Evolutionary conservation across 345 rosid genomes (phyloP).

Genomic region (Dipteronia dyeriana): DNA sequence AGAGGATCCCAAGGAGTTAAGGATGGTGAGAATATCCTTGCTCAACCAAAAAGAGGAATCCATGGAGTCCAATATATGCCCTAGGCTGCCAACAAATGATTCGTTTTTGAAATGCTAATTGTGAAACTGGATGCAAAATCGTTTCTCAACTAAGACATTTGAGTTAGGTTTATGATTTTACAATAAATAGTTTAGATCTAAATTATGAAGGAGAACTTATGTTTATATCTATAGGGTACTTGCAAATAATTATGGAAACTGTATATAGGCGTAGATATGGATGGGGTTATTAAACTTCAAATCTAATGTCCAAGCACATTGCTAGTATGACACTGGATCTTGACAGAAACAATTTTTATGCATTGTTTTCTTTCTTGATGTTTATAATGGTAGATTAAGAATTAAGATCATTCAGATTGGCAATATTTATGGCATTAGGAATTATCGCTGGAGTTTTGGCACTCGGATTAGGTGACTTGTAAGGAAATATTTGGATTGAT

Average conservation of each 20-base stretch:
- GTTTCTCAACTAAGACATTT: slow-evolving; percentile 10
- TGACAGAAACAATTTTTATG: too few relatives aligned
- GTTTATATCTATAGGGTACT: slow-evolving; percentile 17
- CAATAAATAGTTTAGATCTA: slow-evolving; percentile 15
- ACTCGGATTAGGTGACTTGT: neutral
- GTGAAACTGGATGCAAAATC: slow-evolving; percentile 11
- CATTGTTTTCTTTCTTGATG: neutral
- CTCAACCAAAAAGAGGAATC: neutral
- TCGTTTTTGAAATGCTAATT: slow-evolving; percentile 16
- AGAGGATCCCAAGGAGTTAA: neutral
- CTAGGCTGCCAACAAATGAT: slow-evolving; percentile 13
- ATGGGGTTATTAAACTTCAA: neutral
- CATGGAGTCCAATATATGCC: neutral
- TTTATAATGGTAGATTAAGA: neutral
- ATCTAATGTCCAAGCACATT: neutral
- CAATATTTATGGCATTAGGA: neutral
- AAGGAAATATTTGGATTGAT: neutral
- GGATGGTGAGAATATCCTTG: neutral
- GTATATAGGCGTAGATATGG: slow-evolving; percentile 25
- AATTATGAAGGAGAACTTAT: neutral
- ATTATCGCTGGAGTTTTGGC: neutral
- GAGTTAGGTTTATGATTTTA: slow-evolving; percentile 15
- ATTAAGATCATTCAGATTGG: neutral
- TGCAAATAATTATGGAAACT: slow-evolving; percentile 5
- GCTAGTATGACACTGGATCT: neutral